A percentile compares a stretch with the other conserved stretches of the same genome.
These are phyloP conservation scores for Hyphopichia buzzinii DNA, from an alignment of 1,139 yeast species.

Conservation along the genomic window DNA sequence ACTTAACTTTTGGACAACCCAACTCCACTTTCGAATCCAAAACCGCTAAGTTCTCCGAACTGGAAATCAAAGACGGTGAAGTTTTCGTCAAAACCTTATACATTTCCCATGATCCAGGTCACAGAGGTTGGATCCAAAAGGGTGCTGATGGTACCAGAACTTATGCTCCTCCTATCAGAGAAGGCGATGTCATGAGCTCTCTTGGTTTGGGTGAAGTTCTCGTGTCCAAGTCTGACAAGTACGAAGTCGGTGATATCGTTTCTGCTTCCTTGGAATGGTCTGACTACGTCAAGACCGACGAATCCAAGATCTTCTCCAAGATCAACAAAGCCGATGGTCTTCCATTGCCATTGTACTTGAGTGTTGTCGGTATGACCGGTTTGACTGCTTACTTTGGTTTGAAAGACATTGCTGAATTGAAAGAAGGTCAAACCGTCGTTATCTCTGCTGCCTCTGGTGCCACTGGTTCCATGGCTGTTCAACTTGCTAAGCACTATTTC, in stretches of 20 bases:
- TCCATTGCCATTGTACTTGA: constrained; percentile 25
- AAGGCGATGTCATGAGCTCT: constrained; percentile 19
- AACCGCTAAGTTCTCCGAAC: constrained; percentile 4
- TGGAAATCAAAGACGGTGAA: constrained; percentile 15
- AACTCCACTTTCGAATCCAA: constrained; percentile 11
- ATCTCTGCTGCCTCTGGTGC: constrained; percentile 73
- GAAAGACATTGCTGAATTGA: constrained; percentile 39
- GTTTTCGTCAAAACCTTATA: constrained; percentile 18
- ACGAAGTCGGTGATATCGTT: constrained; percentile 20
- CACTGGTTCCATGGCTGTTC: constrained; percentile 62
- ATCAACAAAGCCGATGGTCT: constrained; percentile 22
- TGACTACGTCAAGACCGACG: constrained; percentile 23
- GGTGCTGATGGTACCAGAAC: constrained; percentile 16
- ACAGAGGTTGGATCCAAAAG: constrained; percentile 25
- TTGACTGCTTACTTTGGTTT: constrained; percentile 64
- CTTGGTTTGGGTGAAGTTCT: constrained; percentile 23
- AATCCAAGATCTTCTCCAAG: constrained; percentile 18
- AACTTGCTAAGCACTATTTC: constrained; percentile 53
- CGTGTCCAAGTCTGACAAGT: constrained; percentile 20
- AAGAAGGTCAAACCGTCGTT: constrained; percentile 39
- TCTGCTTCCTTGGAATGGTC: constrained; percentile 28
- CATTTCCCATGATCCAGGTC: constrained; percentile 30
- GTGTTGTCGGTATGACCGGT: constrained; percentile 51
- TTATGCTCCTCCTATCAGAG: constrained; percentile 19
- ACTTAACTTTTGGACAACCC: constrained; percentile 8